Evolutionary conservation across 495 filamentous ascomycete species (phyloP).

Genomic region (Penicillium paxilli): DNA sequence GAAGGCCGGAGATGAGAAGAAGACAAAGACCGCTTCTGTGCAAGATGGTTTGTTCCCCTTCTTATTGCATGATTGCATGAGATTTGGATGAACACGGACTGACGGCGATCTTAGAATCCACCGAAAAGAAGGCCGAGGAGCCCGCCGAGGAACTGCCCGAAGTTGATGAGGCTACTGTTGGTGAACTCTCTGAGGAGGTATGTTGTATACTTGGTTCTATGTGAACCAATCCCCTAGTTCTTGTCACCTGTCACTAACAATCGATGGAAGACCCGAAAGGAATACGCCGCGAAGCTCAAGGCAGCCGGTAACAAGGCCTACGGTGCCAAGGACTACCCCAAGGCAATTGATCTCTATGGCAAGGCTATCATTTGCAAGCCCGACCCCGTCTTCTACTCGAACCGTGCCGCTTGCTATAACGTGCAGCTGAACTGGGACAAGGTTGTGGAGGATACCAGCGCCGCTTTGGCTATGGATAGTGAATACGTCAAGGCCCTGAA

Average conservation of each 20-base stretch:
- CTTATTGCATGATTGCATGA: constrained; percentile 7
- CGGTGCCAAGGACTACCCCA: constrained; percentile 83
- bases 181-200: constrained; percentile 66
- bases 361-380: constrained; percentile 96
- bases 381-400: constrained; percentile 98
- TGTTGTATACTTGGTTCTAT: constrained; percentile 3
- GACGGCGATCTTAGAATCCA: constrained; percentile 34
- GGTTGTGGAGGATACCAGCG: constrained; percentile 95
- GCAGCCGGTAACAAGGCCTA: constrained; percentile 96
- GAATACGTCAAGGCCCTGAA: constrained; percentile 98
- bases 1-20: constrained; percentile 71
- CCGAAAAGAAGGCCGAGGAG: constrained; percentile 58
- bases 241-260: constrained; percentile 6
- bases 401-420: constrained; percentile 96
- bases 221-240: not conserved
- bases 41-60: constrained; percentile 37
- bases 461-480: constrained; percentile 85
- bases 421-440: constrained; percentile 89
- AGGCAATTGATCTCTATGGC: constrained; percentile 90
- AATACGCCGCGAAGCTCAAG: constrained; percentile 88
- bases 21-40: constrained; percentile 48
- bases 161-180: constrained; percentile 77
- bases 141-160: constrained; percentile 78
- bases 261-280: constrained; percentile 55
- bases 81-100: constrained; percentile 13